These are phyloP conservation scores for Phaeosphaeriaceae sp. DNA, from an alignment of 2,329 filamentous ascomycete genomes.

Conservation along the genomic window DNA sequence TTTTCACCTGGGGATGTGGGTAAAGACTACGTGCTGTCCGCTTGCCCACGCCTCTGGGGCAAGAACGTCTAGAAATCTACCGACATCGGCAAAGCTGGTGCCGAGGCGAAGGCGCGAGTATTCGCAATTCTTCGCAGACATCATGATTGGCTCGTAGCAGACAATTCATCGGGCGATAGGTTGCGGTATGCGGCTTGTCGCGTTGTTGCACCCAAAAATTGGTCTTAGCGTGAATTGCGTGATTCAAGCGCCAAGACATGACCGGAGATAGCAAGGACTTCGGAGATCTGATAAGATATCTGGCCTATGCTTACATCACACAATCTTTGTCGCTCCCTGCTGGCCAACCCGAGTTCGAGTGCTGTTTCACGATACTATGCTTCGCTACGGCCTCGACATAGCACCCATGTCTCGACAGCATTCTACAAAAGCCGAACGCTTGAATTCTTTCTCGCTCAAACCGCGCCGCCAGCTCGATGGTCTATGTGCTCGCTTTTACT, in stretches of 20 bases:
- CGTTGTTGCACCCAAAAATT: slow-evolving; percentile 35
- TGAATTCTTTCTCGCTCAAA: too few relatives aligned
- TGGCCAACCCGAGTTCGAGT: too few relatives aligned
- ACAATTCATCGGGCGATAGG: slow-evolving; percentile 33
- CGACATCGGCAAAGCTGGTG: slow-evolving; percentile 38
- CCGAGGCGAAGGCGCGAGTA: slow-evolving; percentile 30
- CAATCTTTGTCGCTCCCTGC: too few relatives aligned
- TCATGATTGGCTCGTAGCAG: slow-evolving; percentile 38
- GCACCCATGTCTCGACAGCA: too few relatives aligned
- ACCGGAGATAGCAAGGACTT: slow-evolving; percentile 4
- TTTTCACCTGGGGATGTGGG: slow-evolving; percentile 12
- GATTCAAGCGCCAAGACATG: slow-evolving; percentile 19
- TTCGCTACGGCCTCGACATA: too few relatives aligned
- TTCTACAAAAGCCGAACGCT: too few relatives aligned
- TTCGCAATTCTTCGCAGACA: slow-evolving; percentile 19
- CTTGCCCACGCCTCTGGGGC: slow-evolving; percentile 17
- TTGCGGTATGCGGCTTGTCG: slow-evolving; percentile 31
- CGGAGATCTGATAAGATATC: slow-evolving; percentile 26
- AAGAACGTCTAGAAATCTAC: slow-evolving; percentile 22
- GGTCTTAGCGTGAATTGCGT: slow-evolving; percentile 39
- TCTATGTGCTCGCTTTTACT: too few relatives aligned
- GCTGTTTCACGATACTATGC: too few relatives aligned
- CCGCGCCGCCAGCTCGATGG: too few relatives aligned
- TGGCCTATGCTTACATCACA: too few relatives aligned
- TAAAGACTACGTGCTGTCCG: slow-evolving; percentile 7